A percentile compares a stretch with the other conserved stretches of the same genome.
Conservation (phyloP, 2,329 filamentous ascomycete species). For the Arachnopeziza araneosa region DNA sequence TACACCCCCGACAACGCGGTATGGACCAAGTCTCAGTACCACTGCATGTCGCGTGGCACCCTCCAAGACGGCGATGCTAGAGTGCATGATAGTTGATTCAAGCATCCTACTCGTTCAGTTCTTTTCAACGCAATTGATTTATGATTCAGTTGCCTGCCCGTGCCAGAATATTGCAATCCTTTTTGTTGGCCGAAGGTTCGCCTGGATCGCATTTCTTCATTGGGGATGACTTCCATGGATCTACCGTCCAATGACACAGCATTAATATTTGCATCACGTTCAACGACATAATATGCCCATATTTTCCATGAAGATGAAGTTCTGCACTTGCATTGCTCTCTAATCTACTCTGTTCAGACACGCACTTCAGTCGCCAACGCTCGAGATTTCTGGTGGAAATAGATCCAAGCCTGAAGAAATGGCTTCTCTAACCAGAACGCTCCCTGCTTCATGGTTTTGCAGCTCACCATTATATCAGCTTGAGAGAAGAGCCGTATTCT, state of each 20-base stretch:
- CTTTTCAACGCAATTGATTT: background rate
- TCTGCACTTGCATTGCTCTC: background rate
- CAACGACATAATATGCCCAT: slow-evolving; percentile 2
- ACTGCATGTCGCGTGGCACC: slow-evolving; percentile 2
- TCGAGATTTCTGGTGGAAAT: background rate
- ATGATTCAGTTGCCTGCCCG: background rate
- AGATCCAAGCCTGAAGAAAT: slow-evolving; percentile 7
- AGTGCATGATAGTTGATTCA: background rate
- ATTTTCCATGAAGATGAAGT: background rate
- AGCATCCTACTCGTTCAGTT: background rate
- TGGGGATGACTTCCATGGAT: slow-evolving; percentile 7
- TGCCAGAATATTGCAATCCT: background rate
- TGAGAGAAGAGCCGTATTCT: slow-evolving; percentile 43
- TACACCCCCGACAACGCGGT: background rate
- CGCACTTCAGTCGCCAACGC: background rate
- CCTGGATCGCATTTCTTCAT: slow-evolving; percentile 20
- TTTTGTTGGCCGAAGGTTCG: slow-evolving; percentile 1
- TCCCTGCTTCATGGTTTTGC: slow-evolving; percentile 49
- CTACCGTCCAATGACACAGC: background rate
- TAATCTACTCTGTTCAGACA: background rate
- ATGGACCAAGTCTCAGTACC: background rate
- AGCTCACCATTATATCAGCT: slow-evolving; percentile 43
- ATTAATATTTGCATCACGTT: slow-evolving; percentile 1
- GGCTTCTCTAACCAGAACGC: slow-evolving; percentile 32
- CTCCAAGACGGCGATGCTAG: background rate